A percentile compares a stretch with the other conserved stretches of the same genome.
Evolutionary conservation across 2,329 filamentous ascomycete species (phyloP).

Genomic region (Alternaria triticimaculans): DNA sequence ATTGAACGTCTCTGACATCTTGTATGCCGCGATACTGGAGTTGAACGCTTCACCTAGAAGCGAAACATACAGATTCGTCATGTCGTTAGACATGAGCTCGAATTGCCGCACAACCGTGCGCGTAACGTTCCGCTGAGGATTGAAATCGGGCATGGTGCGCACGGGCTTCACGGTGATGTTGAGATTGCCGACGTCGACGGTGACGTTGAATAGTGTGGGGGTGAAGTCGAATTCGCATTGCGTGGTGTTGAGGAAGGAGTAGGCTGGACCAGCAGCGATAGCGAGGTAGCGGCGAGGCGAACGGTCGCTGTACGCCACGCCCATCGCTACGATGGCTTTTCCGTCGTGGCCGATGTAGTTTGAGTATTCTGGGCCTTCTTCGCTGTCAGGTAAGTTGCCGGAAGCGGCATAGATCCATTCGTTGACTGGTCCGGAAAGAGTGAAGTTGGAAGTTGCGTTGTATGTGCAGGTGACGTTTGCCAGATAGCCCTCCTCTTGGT

Average conservation of each 20-base stretch:
- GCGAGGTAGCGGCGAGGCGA: constrained; percentile 37
- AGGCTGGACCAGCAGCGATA: constrained; percentile 40
- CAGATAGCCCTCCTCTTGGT: constrained; percentile 45
- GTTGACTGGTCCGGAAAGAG: constrained; percentile 23
- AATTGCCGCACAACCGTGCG: constrained; percentile 41
- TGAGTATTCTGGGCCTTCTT: constrained; percentile 33
- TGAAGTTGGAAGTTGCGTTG: constrained; percentile 45
- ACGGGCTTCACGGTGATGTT: constrained; percentile 36
- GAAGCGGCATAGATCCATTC: constrained; percentile 36
- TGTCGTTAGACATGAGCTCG: constrained; percentile 47
- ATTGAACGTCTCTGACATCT: constrained; percentile 24
- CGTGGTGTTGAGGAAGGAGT: constrained; percentile 38
- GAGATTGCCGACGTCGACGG: constrained; percentile 34
- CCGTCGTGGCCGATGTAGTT: constrained; percentile 40
- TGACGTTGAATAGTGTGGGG: constrained; percentile 37
- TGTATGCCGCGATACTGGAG: constrained; percentile 39
- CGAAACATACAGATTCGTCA: constrained; percentile 49
- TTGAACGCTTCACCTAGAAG: constrained; percentile 47
- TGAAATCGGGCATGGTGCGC: constrained; percentile 27
- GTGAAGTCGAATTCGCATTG: constrained; percentile 42
- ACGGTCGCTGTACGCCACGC: constrained; percentile 33
- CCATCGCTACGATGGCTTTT: constrained; percentile 42
- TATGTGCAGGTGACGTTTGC: constrained; percentile 46
- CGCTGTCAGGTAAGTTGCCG: constrained; percentile 32
- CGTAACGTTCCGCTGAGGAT: constrained; percentile 41